Evolutionary conservation across 805 yeast genomes (phyloP), one percentile per base, ranked within the genome.

Genomic region (Ogataea ganodermae): DNA sequence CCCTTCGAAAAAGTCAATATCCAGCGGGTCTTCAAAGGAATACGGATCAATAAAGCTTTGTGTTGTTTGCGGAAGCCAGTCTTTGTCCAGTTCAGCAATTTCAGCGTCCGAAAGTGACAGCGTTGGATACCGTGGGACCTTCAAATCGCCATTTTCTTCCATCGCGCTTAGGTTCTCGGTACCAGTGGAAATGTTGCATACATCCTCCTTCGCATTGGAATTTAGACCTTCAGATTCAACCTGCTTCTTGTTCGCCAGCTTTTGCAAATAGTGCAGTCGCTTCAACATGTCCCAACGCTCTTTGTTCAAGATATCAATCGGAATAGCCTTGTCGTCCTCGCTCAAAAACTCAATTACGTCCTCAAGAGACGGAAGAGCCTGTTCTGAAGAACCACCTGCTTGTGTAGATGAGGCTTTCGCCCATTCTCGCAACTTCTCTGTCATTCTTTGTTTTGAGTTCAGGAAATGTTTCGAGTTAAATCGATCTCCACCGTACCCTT

Each of bases 1-100:
- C 57, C 89, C 97, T 57, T 87, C 91, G 59, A 81, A 89, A 63
- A 94, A 94, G 2, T 79, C 79, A n/a, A 79, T 85, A 49, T 78
- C 80, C 40, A 94, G 63, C 0, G 99, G 99, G 67, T 94, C 99
- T 48, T 79, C 84, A 63, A 94, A 90, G 2, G 80, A 72, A 66
- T 88, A 91, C 0, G 99, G 99, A 63, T 90, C 97, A 51, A 94
- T 76, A 48, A 82, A 84, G 49, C 42, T 63, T 57, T 36, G 65
- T 44, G 52, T 51, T 1, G 48, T 68, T 60, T 42, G 71, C 57
- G 59, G 83, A 71, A 57, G 56, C 26, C 55, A 33, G 24, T 60
- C 58, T n/a, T 58, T 47, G 44, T 60, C 63, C 30, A 82, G 49
- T 12, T 73, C 74, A 22, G 68, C 62, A 21, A 76, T 67, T 2